Percentiles rank a stretch among this genome's conserved stretches.
Conservation (phyloP, 495 filamentous ascomycete species). For the Copromyces sp. region DNA sequence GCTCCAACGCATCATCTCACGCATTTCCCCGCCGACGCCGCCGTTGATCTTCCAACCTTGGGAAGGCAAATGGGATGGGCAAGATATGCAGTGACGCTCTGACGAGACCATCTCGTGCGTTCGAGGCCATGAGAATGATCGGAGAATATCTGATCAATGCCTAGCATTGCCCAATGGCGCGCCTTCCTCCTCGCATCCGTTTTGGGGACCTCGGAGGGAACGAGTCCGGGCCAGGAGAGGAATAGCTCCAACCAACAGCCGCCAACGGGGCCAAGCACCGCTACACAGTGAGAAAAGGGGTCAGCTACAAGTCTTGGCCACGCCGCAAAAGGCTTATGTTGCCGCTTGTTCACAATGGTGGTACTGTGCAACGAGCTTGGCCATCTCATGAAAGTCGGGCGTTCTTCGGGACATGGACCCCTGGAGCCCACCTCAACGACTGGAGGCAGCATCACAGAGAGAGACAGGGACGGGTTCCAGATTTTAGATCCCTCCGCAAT, state of each 20-base stretch:
- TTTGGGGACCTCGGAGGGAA: constrained; percentile 19
- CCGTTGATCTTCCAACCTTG: neutral
- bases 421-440: neutral
- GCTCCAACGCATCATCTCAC: neutral
- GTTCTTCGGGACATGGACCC: neutral
- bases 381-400: neutral
- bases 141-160: constrained; percentile 10
- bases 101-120: neutral
- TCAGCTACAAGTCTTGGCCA: neutral
- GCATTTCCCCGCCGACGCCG: neutral
- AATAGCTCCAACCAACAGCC: neutral
- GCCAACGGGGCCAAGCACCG: neutral
- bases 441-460: neutral
- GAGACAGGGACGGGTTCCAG: neutral
- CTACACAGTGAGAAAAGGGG: constrained; percentile 1
- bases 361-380: neutral
- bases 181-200: constrained; percentile 9
- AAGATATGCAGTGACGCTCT: neutral
- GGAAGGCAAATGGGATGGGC: neutral
- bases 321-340: neutral
- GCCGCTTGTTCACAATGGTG: neutral
- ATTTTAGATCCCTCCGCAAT: neutral
- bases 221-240: constrained; percentile 7
- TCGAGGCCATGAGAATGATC: neutral
- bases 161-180: constrained; percentile 1